Base-by-base conservation (phyloP, 2,329 filamentous ascomycete species). In the Aspergillus floridensis region DNA sequence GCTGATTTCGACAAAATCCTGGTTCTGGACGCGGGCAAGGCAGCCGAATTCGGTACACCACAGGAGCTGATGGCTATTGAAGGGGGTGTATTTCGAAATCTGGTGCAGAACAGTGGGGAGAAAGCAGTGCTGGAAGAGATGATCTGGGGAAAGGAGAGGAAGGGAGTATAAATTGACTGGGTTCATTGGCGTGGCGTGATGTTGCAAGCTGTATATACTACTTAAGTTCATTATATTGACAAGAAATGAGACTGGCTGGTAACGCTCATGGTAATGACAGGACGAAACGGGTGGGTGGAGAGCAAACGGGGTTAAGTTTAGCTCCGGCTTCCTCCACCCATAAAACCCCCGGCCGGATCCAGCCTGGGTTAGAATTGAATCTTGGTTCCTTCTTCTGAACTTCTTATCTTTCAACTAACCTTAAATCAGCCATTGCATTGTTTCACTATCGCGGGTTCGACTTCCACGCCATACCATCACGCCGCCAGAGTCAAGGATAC, bases 1-100 rank as follows among this genome's bases (percentile, higher is more conserved):
- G 88, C 86, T 3, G 89, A 91, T 72, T 91, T 91, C 69, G 89
- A 92, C 72, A 82, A 85, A 61, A 89, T 92, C 59, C 78, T 92
- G 11, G 89, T 92, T 5, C 78, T 92, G 63, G 84, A 84, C 58
- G 88, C 89, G 35, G 89, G 89, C 0, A 76, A 75, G 48, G 88
- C 88, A 0, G 84, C 85, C 16, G 89, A 92, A 75, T 90, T 84
- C 72, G 89, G 88, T 3, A 79, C 78, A 5, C 89, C 89, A 1
- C 78, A 71, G 65, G 84, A 88, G 68, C 74, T 92, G 58, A 85
- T 88, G 81, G 77, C 79, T 3, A 63, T 65, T 16, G 74, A 82
- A 21, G 67, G 62, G 1, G 79, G 84, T 5, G 75, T 85, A 2
- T 90, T 90, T 69, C 80, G 80, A 58, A 81, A 81, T n/a, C 85